A percentile compares a stretch with the other conserved stretches of the same genome.
Conservation (phyloP, 805 yeast species). For the Pichia exigua region DNA sequence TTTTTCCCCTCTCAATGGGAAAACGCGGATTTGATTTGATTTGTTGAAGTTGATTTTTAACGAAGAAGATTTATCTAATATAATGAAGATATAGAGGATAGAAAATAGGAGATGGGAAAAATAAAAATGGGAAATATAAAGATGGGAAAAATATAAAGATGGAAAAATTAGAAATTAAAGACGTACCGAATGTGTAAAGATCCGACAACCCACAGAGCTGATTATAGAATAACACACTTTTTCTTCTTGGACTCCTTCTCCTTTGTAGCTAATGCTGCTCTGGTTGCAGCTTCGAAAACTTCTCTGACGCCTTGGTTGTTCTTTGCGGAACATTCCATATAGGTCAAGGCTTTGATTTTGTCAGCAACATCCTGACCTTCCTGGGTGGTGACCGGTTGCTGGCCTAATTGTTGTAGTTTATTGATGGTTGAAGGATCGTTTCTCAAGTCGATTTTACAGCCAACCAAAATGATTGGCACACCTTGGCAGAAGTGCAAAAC, state of each 20-base stretch:
- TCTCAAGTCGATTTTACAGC: constrained; percentile 86
- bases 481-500: constrained; percentile 91
- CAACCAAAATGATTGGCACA: constrained; percentile 86
- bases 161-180: too few species aligned
- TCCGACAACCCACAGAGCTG: too few species aligned
- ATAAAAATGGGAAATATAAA: background rate
- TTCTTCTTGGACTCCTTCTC: constrained; percentile 48
- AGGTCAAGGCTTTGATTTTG: constrained; percentile 79
- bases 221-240: constrained; percentile 67
- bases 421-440: constrained; percentile 73
- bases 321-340: constrained; percentile 89
- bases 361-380: constrained; percentile 86
- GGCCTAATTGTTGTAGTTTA: constrained; percentile 63
- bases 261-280: constrained; percentile 75
- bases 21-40: background rate
- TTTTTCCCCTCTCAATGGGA: too few species aligned
- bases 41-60: too few species aligned
- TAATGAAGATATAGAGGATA: background rate
- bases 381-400: constrained; percentile 70
- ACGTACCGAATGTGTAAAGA: too few species aligned
- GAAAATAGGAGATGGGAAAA: background rate
- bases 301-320: constrained; percentile 88
- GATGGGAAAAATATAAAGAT: too few species aligned
- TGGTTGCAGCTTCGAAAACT: constrained; percentile 86
- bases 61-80: too few species aligned